Evolutionary conservation across 768 basidiomycete genomes (phyloP), one percentile per base, ranked within the genome.

Genomic region (Boletus reticuloceps): DNA sequence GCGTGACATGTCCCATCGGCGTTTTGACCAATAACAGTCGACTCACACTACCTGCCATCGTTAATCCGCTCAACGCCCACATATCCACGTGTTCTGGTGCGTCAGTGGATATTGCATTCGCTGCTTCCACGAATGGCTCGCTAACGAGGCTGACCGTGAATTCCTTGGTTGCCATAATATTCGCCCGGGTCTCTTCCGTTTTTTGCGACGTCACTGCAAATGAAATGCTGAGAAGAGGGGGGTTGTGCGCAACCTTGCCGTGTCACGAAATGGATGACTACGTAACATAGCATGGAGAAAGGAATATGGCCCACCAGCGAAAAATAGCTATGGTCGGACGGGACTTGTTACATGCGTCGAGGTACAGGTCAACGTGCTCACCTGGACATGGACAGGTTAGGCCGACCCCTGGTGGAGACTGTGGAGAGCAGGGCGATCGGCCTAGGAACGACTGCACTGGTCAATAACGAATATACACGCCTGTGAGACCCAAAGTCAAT

Each of bases 91-190:
- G 67, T 6, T 73, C 73, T 41, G 83, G 83, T 16, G 82, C 76
- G 53, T 86, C 82, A 22, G 82, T 75, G 9, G 82, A 75, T n/a
- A 78, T 74, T 47, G 71, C 69, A 63, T 86, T 85, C 9, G 81
- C 82, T 4, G 80, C 79, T 61, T 84, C 81, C 47, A 77, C 70
- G 59, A 85, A 81, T 0, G 82, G 71, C 67, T 90, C 86, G 52
- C 84, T 87, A 60, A 93, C 82, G 50, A 88, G 82, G 62, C 82
- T 87, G 47, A 86, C 81, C 9, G 83, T 84, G 68, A 91, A 92
- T 64, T 87, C 77, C 56, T 82, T 84, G 16, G 82, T 86, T 0
- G 74, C 72, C 47, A 80, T 68, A 58, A 89, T 86, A 58, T 91
- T 91, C 55, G 78, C 75, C 47, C 81, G 76, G 17, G 84, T 86